Evolutionary conservation across 164 flowering plant species (phyloP).

Genomic region (Macadamia tetraphylla): DNA sequence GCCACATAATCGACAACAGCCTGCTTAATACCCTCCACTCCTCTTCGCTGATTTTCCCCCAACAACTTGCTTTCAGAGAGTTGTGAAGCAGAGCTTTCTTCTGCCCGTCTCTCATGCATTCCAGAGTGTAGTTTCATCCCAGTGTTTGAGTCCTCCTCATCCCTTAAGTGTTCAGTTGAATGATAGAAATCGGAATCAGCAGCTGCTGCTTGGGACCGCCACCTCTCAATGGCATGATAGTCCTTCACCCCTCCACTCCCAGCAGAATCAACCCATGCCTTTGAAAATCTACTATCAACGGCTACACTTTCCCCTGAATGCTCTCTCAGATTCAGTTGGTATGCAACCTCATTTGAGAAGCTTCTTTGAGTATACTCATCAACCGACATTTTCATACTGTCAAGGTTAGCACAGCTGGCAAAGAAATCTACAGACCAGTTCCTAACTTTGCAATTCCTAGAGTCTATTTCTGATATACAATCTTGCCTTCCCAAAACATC

Average conservation of each 20-base stretch:
- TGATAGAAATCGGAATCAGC: constrained; percentile 58
- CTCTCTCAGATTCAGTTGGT: constrained; percentile 60
- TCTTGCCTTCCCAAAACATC: constrained; percentile 77
- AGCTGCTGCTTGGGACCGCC: constrained; percentile 96
- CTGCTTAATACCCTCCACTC: constrained; percentile 70
- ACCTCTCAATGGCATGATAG: constrained; percentile 86
- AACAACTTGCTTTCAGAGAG: constrained; percentile 46
- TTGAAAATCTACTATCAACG: constrained; percentile 60
- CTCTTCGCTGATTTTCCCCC: constrained; percentile 42
- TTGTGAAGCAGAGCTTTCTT: constrained; percentile 76
- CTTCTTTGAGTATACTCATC: constrained; percentile 74
- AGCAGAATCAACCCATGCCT: constrained; percentile 91
- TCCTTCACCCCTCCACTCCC: constrained; percentile 81
- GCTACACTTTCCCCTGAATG: constrained; percentile 92
- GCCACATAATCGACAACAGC: constrained; percentile 89
- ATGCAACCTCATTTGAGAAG: constrained; percentile 62
- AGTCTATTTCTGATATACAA: constrained; percentile 88
- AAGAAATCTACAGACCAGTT: constrained; percentile 97
- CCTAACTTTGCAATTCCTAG: constrained; percentile 90
- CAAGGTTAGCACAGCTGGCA: constrained; percentile 71
- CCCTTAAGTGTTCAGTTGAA: constrained; percentile 35
- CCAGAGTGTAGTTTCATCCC: constrained; percentile 26
- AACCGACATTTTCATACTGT: constrained; percentile 52
- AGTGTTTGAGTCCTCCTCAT: constrained; percentile 79
- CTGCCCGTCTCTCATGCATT: constrained; percentile 39